A percentile compares a stretch with the other conserved stretches of the same genome.
phyloP scores from a whole-genome alignment of 108 stramenopile genomes.

The Cyclotella choctawhatcheeana region DNA sequence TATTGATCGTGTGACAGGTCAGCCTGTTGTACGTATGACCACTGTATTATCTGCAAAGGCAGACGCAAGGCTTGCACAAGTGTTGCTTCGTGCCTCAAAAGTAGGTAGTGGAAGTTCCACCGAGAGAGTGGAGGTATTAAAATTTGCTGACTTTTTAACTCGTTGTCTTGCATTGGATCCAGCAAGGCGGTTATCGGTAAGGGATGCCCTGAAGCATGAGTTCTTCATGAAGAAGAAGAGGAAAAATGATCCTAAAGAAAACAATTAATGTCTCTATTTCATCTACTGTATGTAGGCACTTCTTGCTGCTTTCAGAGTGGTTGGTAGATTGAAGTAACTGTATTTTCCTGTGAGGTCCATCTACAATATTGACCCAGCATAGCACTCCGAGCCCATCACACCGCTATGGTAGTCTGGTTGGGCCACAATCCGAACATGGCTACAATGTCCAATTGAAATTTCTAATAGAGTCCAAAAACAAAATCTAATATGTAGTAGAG shows the following conservation, averaged over 20 bases:
- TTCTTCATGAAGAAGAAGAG: constrained; percentile 65
- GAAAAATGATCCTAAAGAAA: constrained; percentile 29
- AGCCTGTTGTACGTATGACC: constrained; percentile 61
- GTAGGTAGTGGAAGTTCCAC: constrained; percentile 70
- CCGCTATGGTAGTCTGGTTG: no score
- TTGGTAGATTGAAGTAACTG: no score
- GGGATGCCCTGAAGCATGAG: constrained; percentile 66
- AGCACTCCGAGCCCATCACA: no score
- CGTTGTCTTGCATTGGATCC: constrained; percentile 92
- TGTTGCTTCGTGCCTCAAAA: constrained; percentile 68
- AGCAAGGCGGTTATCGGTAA: constrained; percentile 67
- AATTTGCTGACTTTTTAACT: constrained; percentile 86
- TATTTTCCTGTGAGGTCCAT: no score
- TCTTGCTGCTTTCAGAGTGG: no score
- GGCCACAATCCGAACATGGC: no score
- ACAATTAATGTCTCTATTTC: not conserved
- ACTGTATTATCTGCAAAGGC: constrained; percentile 51
- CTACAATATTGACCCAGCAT: no score
- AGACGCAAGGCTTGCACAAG: constrained; percentile 54
- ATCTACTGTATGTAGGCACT: no score
- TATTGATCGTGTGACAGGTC: constrained; percentile 70
- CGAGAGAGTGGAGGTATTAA: constrained; percentile 77
- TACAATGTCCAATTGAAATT: no score
- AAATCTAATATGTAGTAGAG: no score
- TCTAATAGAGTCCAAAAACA: no score